Evolutionary conservation across 2,329 filamentous ascomycete genomes (phyloP).

Genomic region (Cadophora sp.): DNA sequence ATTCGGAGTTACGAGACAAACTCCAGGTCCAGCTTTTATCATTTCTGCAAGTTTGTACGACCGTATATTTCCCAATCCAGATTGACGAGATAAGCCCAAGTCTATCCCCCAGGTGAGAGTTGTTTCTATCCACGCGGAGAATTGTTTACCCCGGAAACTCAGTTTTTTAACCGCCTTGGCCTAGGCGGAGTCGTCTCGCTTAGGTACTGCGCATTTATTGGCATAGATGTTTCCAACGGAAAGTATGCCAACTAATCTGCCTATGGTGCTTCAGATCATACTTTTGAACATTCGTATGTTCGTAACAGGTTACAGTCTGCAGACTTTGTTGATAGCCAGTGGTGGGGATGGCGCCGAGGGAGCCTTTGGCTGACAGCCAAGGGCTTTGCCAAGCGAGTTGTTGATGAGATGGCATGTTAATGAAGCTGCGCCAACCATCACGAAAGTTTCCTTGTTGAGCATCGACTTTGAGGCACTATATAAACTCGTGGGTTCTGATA

Average conservation of each 20-base stretch:
- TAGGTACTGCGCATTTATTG: conserved; percentile 7
- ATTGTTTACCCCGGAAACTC: not conserved
- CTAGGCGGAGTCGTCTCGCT: conserved; percentile 4
- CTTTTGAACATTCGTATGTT: too few relatives aligned
- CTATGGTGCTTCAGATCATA: too few relatives aligned
- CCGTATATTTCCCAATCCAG: conserved; percentile 6
- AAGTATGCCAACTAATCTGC: not conserved
- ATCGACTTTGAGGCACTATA: not conserved
- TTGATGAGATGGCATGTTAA: not conserved
- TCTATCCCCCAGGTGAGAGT: not conserved
- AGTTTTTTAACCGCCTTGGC: conserved; percentile 7
- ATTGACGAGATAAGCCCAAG: not conserved
- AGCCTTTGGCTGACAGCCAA: not conserved
- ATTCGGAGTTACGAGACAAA: too few relatives aligned
- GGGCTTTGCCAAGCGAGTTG: not conserved
- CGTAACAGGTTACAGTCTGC: too few relatives aligned
- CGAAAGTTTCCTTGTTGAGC: not conserved
- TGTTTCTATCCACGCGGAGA: not conserved
- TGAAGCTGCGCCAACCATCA: not conserved
- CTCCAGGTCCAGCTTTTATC: too few relatives aligned
- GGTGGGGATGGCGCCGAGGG: not conserved
- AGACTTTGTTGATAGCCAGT: not conserved
- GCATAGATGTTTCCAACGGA: not conserved
- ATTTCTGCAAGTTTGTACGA: not conserved
- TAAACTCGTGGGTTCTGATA: not conserved